Base-by-base conservation (phyloP, 2,329 filamentous ascomycete genomes). In the Trichoderma semiorbis region DNA sequence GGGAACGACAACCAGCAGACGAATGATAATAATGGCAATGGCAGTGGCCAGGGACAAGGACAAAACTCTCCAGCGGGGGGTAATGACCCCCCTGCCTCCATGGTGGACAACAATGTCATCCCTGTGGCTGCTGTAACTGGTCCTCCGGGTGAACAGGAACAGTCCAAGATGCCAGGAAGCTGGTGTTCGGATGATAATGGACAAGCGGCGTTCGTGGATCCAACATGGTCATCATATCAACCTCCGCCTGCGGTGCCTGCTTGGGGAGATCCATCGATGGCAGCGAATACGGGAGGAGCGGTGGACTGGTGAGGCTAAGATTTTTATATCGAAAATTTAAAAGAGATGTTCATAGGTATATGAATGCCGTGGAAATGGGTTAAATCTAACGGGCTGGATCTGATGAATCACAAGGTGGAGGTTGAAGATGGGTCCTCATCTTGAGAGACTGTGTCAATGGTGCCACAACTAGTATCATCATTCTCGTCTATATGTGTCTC, bases 221-320 rank as follows among this genome's bases (percentile, higher is more conserved):
- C 68, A 3, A 7, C 24, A 6, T 50, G 61, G 53, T 62, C 34
- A 6, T 58, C 36, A 6, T 69, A 69, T 53, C 66, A 43, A 21
- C 66, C 66, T 69, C 69, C 47, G 14, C n/a, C 60, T 12, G 61
- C 16, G 26, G n/a, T 34, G 5, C 71, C 74, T 3, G n/a, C 72
- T 0, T 82, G 80, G 81, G 78, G 71, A 18, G 81, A 82, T 73
- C 3, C 69, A 0, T 75, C 74, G 5, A 76, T 78, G 71, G 81
- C 81, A 24, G 79, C 74, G 8, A 78, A 78, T n/a, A 81, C 81
- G 0, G 60, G 75, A 1, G 80, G 80, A 1, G 21, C 71, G n/a
- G 74, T 75, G 3, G 72, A 76, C n/a, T 75, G 74, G 73, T 76
- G 68, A 71, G 32, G 66, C 14, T 14, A 32, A 21, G 57, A 1